These are phyloP conservation scores for Pterocarpus santalinus DNA, from an alignment of 306 rosid species.

Conservation along the genomic window DNA sequence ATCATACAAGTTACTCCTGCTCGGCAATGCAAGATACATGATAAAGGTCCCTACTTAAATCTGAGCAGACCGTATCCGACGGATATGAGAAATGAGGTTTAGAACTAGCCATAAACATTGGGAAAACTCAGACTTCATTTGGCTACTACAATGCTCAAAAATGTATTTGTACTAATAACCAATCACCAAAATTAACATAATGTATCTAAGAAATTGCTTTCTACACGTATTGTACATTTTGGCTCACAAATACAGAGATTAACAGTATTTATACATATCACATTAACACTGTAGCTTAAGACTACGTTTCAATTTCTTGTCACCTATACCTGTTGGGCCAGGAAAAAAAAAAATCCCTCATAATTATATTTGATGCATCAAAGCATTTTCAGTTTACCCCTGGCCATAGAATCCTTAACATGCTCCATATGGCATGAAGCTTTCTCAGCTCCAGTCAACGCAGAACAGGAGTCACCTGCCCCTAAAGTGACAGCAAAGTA, in stretches of 20 bases:
- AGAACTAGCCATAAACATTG: neutral
- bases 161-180: slow-evolving; percentile 11
- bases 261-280: slow-evolving; percentile 39
- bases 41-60: neutral
- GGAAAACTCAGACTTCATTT: slow-evolving; percentile 21
- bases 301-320: slow-evolving; percentile 36
- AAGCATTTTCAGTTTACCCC: slow-evolving; percentile 82
- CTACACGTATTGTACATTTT: slow-evolving; percentile 43
- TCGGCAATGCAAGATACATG: neutral
- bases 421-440: slow-evolving; percentile 77
- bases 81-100: neutral
- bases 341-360: slow-evolving; percentile 24
- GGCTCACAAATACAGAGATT: slow-evolving; percentile 43
- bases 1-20: neutral
- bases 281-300: slow-evolving; percentile 27
- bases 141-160: slow-evolving; percentile 17
- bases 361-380: slow-evolving; percentile 49
- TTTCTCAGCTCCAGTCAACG: slow-evolving; percentile 67
- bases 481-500: slow-evolving; percentile 90
- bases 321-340: slow-evolving; percentile 38
- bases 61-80: neutral
- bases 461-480: slow-evolving; percentile 63
- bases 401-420: slow-evolving; percentile 67
- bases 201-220: slow-evolving; percentile 41
- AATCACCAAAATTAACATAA: slow-evolving; percentile 34